Conservation (phyloP, 345 rosid genomes). For the Sisymbrium altissimum region DNA sequence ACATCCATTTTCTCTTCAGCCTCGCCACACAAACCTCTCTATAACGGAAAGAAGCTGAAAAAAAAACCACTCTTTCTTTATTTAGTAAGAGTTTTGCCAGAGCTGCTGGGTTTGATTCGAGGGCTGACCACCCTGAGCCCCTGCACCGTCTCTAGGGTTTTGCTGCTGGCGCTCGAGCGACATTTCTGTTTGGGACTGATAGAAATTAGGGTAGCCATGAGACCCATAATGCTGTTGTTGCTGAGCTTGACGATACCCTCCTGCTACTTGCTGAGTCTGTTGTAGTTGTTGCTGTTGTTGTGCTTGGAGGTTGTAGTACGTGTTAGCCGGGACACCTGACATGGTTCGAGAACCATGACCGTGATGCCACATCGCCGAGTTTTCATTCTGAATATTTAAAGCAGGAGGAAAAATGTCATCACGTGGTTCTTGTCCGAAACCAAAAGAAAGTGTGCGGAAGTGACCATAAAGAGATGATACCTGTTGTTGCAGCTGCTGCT, state of each 20-base stretch:
- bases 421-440: background rate
- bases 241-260: slow-evolving; percentile 76
- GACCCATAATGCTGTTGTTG: slow-evolving; percentile 83
- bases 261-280: slow-evolving; percentile 39
- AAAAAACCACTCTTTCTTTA: slow-evolving; percentile 18
- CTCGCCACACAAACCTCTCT: slow-evolving; percentile 28
- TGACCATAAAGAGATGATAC: background rate
- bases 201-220: slow-evolving; percentile 79
- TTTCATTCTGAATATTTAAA: slow-evolving; percentile 56
- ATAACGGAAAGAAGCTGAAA: slow-evolving; percentile 12
- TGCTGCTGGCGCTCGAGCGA: slow-evolving; percentile 91
- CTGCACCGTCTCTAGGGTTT: slow-evolving; percentile 67
- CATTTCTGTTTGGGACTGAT: slow-evolving; percentile 74
- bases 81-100: slow-evolving; percentile 93
- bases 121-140: slow-evolving; percentile 66
- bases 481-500: slow-evolving; percentile 49
- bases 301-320: slow-evolving; percentile 85
- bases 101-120: slow-evolving; percentile 86
- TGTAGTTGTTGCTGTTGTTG: slow-evolving; percentile 46
- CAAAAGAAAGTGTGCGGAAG: background rate
- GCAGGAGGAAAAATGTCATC: slow-evolving; percentile 1
- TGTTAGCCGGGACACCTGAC: slow-evolving; percentile 64
- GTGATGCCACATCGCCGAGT: slow-evolving; percentile 81
- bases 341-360: slow-evolving; percentile 77
- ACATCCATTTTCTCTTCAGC: slow-evolving; percentile 7